Base-by-base conservation (phyloP, 2,329 filamentous ascomycete species). In the Xylogone sp. region DNA sequence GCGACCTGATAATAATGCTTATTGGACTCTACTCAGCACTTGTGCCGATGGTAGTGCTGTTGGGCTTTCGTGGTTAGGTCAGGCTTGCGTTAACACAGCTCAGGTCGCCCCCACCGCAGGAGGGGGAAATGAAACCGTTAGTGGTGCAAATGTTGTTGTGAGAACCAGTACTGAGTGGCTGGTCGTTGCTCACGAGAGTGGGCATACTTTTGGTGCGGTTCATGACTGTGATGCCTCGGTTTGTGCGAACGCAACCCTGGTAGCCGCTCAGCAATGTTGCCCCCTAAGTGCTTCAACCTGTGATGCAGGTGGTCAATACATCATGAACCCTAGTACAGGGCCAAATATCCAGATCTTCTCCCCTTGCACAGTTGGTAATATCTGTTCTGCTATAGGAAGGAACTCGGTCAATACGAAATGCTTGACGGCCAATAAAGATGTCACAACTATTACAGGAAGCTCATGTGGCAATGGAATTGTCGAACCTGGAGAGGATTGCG, bases 381-480 rank as follows among this genome's bases (percentile, higher is more conserved):
- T 99, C 54, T 99, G 94, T 73, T 88, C 88, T 5, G 91, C 90
- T 24, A 77, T 99, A 57, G 83, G 81, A 48, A 81, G 86, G 53
- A 87, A 87, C 63, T 88, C 84, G 55, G 86, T 96, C 67, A 87
- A 88, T 56, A 84, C 83, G 0, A 71, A 66, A 21, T 99, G 94
- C 68, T 75, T 99, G 43, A 86, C 83, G n/a, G 85, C 89, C 68
- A 99, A 99, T 75, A 84, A 82, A 60, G 85, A 88, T 57, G 84
- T 99, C 45, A 79, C 82, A 27, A 94, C 88, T 22, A 89, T 96
- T 60, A 87, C 84, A 0, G 89, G 87, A 50, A 87, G 86, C 60
- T 86, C 92, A 65, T 99, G 94, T 69, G 94, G 94, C 52, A 99
- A 99, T 69, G 94, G 94, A 49, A 97, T 99, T 58, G 94, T 99